Conservation (phyloP, 2,329 filamentous ascomycete genomes). For the Keithomyces neogunnii region DNA sequence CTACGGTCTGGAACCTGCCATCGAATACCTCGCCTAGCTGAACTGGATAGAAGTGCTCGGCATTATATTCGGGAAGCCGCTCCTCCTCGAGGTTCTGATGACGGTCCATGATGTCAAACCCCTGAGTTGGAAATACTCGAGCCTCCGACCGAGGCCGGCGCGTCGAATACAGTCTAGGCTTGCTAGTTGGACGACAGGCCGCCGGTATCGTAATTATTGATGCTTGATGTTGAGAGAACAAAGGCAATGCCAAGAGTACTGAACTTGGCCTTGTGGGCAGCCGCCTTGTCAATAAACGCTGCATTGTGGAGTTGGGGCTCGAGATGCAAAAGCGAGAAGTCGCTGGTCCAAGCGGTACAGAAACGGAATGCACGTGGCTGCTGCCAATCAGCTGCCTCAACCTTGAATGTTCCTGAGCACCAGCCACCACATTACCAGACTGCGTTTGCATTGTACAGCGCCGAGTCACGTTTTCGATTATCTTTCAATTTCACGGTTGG, state of each 20-base stretch:
- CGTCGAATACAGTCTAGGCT: neutral
- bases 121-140: slow-evolving; percentile 9
- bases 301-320: neutral
- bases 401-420: no score
- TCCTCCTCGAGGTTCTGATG: slow-evolving; percentile 28
- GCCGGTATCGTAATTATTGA: neutral
- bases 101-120: slow-evolving; percentile 10
- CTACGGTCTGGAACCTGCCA: slow-evolving; percentile 25
- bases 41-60: slow-evolving; percentile 29
- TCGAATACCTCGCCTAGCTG: slow-evolving; percentile 27
- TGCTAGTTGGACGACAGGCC: neutral
- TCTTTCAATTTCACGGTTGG: no score
- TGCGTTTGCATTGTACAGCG: no score
- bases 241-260: neutral
- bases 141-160: slow-evolving; percentile 5
- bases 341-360: no score
- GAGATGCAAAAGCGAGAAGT: no score
- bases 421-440: no score
- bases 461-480: no score
- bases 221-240: neutral
- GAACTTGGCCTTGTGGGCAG: neutral
- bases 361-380: no score
- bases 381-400: no score
- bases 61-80: slow-evolving; percentile 22
- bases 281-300: neutral